These are phyloP conservation scores for Wickerhamiella infanticola DNA, from an alignment of 1,139 yeast species.

Conservation along the genomic window DNA sequence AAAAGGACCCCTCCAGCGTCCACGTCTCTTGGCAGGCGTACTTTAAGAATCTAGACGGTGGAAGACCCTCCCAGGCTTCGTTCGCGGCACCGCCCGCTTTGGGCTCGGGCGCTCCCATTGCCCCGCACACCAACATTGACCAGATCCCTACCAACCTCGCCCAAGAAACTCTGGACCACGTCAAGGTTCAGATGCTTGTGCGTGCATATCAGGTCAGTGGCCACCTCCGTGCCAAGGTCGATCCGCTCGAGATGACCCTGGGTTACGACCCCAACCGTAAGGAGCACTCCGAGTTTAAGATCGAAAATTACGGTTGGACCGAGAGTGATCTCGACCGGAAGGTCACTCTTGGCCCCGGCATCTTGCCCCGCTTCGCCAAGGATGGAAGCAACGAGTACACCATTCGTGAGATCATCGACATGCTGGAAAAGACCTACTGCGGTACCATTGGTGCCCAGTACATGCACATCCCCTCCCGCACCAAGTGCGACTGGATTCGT, in stretches of 20 bases:
- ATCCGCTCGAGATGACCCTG: constrained; percentile 80
- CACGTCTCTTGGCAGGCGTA: constrained; percentile 94
- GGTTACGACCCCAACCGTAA: constrained; percentile 38
- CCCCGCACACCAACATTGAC: constrained; percentile 56
- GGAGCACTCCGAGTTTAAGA: constrained; percentile 71
- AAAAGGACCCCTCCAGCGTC: constrained; percentile 73
- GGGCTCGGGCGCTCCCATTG: constrained; percentile 33
- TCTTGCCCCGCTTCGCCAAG: constrained; percentile 62
- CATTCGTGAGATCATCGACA: constrained; percentile 58
- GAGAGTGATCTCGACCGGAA: constrained; percentile 64
- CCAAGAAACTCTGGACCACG: constrained; percentile 62
- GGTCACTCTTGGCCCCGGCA: constrained; percentile 93
- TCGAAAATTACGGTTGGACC: constrained; percentile 82
- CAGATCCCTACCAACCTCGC: constrained; percentile 25
- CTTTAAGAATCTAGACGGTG: constrained; percentile 73
- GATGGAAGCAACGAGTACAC: constrained; percentile 43
- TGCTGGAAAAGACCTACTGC: constrained; percentile 79
- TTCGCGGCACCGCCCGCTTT: constrained; percentile 84
- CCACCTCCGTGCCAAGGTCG: constrained; percentile 87
- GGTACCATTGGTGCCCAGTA: constrained; percentile 85
- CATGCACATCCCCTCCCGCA: constrained; percentile 91
- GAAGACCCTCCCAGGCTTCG: constrained; percentile 53
- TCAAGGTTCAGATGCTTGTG: constrained; percentile 89
- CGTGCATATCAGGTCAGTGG: constrained; percentile 99
- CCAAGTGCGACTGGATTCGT: constrained; percentile 96